Evolutionary conservation across 257 asterid genomes (phyloP).

Genomic region (Leonotis leonurus): DNA sequence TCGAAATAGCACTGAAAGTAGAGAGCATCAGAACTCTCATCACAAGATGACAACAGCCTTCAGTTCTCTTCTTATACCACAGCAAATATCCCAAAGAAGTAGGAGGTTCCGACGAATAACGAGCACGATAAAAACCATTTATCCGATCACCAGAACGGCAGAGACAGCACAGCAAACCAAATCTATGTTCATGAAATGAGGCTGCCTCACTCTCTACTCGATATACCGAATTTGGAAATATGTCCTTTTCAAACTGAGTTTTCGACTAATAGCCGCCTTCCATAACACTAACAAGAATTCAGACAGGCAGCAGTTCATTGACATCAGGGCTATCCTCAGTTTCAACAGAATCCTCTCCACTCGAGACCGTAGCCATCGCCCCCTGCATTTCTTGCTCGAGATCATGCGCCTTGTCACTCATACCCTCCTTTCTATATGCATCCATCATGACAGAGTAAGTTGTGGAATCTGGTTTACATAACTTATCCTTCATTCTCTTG

Average conservation of each 20-base stretch:
- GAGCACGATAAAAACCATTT: not conserved
- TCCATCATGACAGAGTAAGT: slow-evolving; percentile 72
- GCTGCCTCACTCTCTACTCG: not conserved
- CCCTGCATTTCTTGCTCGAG: slow-evolving; percentile 59
- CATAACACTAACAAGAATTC: not conserved
- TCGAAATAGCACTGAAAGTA: not conserved
- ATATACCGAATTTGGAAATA: not conserved
- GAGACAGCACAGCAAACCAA: not conserved
- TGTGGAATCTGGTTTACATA: slow-evolving; percentile 54
- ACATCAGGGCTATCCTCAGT: slow-evolving; percentile 16
- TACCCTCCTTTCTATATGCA: slow-evolving; percentile 74
- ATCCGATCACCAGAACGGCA: not conserved
- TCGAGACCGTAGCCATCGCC: slow-evolving; percentile 14
- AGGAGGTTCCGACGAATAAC: not conserved
- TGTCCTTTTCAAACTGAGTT: not conserved
- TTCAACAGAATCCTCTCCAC: slow-evolving; percentile 19
- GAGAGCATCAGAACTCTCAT: not conserved
- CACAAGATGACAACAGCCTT: not conserved
- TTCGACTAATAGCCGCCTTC: not conserved
- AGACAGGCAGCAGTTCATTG: slow-evolving; percentile 2
- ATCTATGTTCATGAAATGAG: not conserved
- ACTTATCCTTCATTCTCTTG: slow-evolving; percentile 72
- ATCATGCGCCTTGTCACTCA: slow-evolving; percentile 67
- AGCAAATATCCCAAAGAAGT: not conserved
- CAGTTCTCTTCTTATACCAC: not conserved